These are phyloP conservation scores for Flaveria linearis DNA, from an alignment of 129 eudicot species.

Conservation along the genomic window DNA sequence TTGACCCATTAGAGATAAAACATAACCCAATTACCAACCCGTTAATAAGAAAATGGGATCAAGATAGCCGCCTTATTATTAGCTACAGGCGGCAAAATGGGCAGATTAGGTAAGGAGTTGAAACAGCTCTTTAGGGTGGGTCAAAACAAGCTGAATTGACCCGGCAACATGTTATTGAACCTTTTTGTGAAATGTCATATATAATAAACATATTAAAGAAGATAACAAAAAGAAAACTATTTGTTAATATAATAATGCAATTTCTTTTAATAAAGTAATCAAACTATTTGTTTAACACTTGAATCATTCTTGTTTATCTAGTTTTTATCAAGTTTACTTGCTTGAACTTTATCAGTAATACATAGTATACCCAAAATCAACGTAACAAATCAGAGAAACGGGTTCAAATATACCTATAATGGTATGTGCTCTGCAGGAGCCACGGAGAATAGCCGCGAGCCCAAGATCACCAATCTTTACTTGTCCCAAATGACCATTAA, in stretches of 20 bases:
- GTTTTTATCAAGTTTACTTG: not conserved
- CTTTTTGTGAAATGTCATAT: not conserved
- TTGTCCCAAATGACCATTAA: conserved; percentile 87
- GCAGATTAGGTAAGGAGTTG: not conserved
- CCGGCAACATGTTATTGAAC: not conserved
- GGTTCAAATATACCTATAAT: conserved; percentile 54
- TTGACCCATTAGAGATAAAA: not conserved
- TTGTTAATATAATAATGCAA: not conserved
- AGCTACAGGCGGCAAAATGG: not conserved
- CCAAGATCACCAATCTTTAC: conserved; percentile 96
- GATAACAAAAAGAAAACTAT: not conserved
- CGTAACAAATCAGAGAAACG: not conserved
- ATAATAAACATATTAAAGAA: not conserved
- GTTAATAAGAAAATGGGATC: not conserved
- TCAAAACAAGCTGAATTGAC: not conserved
- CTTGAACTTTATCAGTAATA: not conserved
- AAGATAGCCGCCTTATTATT: not conserved
- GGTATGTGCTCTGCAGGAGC: conserved; percentile 77
- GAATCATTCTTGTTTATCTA: not conserved
- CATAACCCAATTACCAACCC: not conserved
- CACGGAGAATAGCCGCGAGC: conserved; percentile 73
- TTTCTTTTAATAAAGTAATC: not conserved
- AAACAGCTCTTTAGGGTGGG: not conserved
- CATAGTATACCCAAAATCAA: not conserved
- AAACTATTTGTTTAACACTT: not conserved